Evolutionary conservation across 441 rosid species (phyloP), one percentile per base, ranked within the genome.

Genomic region (Jatropha multifida): DNA sequence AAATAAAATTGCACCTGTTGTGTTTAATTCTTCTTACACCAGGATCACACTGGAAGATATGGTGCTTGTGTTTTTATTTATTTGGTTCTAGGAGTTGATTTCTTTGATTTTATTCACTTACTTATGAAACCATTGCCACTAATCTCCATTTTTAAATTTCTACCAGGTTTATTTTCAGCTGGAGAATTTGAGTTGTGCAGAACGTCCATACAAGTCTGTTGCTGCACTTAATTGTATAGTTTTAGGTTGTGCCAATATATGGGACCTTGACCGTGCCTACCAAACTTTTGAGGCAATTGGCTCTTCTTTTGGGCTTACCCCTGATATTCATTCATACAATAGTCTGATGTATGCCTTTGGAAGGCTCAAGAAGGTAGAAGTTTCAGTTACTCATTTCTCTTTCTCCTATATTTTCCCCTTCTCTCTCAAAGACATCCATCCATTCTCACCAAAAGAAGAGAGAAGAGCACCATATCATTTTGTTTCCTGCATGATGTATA

Each of bases 181-280:
- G 81, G 98, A 94, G 86, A 92, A 83, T 72, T 82, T 93, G 88
- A 91, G 89, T 74, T 78, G 52, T 59, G 91, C 89, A 67, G 89
- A 94, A 32, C 86, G 86, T 71, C 97, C 97, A 42, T 90, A 90
- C 83, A 96, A 91, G 85, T 96, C 99, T 66, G 90, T 94, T 54
- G 91, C 97, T 86, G 98, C 97, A 79, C 77, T 96, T 65, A 96
- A 96, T 80, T 96, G 98, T 89, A 76, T 96, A 74, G 81, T 96
- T 78, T 84, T 92, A 71, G 99, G 99, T 59, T 94, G 97, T 78
- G 98, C 97, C 80, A 89, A 89, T 85, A 88, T 86, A 83, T 94
- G 99, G 99, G 99, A 96, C 77, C 86, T 94, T 46, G 95, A 93
- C 69, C 98, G 98, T 78, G 96, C 99, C 69, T 94, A 94, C 78